Conservation (phyloP, 1,284 basidiomycete species). For the Ceratobasidium sp. region DNA sequence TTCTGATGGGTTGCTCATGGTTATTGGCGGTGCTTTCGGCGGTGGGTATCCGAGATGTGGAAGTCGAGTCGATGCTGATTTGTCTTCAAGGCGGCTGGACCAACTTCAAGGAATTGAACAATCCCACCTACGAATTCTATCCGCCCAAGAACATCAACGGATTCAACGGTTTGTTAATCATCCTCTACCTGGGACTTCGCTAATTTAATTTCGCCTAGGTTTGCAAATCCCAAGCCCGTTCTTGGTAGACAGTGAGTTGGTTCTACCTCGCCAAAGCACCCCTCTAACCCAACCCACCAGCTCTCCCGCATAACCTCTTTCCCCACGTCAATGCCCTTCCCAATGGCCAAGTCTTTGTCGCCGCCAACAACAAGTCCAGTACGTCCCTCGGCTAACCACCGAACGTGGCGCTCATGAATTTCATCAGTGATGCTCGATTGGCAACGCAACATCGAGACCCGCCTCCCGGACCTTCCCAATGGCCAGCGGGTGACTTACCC, state of each 20-base stretch:
- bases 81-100: constrained; percentile 77
- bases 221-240: constrained; percentile 41
- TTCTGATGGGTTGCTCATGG: constrained; percentile 45
- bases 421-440: constrained; percentile 58
- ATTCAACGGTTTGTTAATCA: constrained; percentile 43
- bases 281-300: background rate
- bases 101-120: constrained; percentile 68
- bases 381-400: too few species aligned
- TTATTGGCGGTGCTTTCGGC: constrained; percentile 45
- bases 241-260: constrained; percentile 44
- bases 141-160: constrained; percentile 44
- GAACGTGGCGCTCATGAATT: too few species aligned
- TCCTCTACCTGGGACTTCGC: background rate
- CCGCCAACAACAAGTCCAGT: constrained; percentile 42
- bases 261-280: background rate
- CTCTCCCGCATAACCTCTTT: constrained; percentile 44
- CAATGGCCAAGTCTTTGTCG: constrained; percentile 45
- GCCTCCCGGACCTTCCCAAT: constrained; percentile 57
- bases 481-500: too few species aligned
- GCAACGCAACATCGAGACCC: constrained; percentile 53
- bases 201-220: background rate
- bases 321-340: constrained; percentile 45
- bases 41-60: background rate
- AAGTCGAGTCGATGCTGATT: background rate
- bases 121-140: constrained; percentile 47